These are phyloP conservation scores for Glutinoglossum americanum DNA, from an alignment of 495 filamentous ascomycete genomes.

Conservation along the genomic window DNA sequence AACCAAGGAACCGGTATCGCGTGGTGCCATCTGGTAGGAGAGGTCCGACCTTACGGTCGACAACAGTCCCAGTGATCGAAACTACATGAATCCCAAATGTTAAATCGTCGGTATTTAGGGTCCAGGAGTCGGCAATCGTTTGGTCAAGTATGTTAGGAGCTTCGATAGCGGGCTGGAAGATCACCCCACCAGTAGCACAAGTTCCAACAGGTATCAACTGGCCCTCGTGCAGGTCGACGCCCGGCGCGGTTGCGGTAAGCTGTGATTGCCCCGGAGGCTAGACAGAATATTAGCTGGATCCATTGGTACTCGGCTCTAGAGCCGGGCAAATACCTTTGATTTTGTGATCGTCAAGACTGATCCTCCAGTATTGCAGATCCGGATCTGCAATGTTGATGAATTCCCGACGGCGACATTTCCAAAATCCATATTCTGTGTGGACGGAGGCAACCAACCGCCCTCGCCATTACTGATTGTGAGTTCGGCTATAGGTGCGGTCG, in stretches of 20 bases:
- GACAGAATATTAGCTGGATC: neutral
- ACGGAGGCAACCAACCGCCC: constrained; percentile 13
- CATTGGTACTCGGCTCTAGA: neutral
- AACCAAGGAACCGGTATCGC: constrained; percentile 17
- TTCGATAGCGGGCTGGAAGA: constrained; percentile 14
- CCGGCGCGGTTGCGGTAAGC: neutral
- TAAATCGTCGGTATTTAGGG: constrained; percentile 22
- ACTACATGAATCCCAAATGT: constrained; percentile 18
- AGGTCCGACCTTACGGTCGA: constrained; percentile 14
- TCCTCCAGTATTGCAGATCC: constrained; percentile 18
- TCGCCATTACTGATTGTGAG: constrained; percentile 14
- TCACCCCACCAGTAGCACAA: constrained; percentile 12
- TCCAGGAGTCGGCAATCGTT: constrained; percentile 17
- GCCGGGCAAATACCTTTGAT: constrained; percentile 8
- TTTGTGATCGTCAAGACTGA: constrained; percentile 18
- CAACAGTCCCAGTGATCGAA: constrained; percentile 15
- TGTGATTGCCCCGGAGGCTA: neutral
- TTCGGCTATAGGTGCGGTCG: constrained; percentile 15
- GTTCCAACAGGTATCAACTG: constrained; percentile 12
- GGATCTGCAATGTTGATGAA: constrained; percentile 11
- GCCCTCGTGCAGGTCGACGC: constrained; percentile 16
- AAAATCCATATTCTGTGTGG: constrained; percentile 14
- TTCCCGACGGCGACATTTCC: constrained; percentile 13
- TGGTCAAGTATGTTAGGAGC: constrained; percentile 11
- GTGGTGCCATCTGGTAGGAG: constrained; percentile 8